Conservation (phyloP, 1,284 basidiomycete species). For the Malassezia sp. region DNA sequence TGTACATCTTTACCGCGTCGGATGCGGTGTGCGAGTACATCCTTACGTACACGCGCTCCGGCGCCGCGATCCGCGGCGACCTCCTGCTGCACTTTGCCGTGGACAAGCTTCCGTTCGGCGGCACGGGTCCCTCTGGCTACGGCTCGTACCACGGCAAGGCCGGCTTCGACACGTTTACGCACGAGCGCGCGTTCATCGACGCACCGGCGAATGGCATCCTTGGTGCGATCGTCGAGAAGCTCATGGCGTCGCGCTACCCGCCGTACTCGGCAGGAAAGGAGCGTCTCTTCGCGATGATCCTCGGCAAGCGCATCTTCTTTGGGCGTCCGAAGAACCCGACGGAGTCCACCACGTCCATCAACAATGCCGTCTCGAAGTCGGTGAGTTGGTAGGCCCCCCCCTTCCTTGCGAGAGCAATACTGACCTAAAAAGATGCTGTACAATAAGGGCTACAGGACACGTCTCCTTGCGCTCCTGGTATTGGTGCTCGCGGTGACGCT, state of each 20-base stretch:
- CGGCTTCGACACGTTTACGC: slow-evolving; percentile 52
- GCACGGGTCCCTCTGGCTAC: slow-evolving; percentile 49
- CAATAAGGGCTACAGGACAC: too few relatives aligned
- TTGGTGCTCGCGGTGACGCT: slow-evolving; percentile 1
- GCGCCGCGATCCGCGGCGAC: slow-evolving; percentile 25
- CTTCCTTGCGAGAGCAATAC: too few relatives aligned
- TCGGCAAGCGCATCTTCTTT: slow-evolving; percentile 22
- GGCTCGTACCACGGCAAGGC: slow-evolving; percentile 51
- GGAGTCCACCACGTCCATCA: slow-evolving; percentile 18
- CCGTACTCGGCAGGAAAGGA: slow-evolving; percentile 40
- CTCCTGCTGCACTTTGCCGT: slow-evolving; percentile 50
- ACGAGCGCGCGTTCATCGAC: slow-evolving; percentile 49
- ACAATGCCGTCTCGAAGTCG: slow-evolving; percentile 7
- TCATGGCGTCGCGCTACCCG: slow-evolving; percentile 47
- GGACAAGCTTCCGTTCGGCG: slow-evolving; percentile 54
- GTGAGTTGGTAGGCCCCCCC: too few relatives aligned
- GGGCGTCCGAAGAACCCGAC: slow-evolving; percentile 32
- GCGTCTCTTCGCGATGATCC: slow-evolving; percentile 24
- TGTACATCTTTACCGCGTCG: slow-evolving; percentile 65
- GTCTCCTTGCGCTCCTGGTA: not conserved
- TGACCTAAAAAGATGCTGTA: too few relatives aligned
- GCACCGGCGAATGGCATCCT: slow-evolving; percentile 47
- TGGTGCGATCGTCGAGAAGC: slow-evolving; percentile 41
- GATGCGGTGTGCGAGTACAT: slow-evolving; percentile 55
- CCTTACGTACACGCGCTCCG: slow-evolving; percentile 35